Evolutionary conservation across 257 asterid genomes (phyloP), one percentile per base, ranked within the genome.

Genomic region (Eustoma russellianum): DNA sequence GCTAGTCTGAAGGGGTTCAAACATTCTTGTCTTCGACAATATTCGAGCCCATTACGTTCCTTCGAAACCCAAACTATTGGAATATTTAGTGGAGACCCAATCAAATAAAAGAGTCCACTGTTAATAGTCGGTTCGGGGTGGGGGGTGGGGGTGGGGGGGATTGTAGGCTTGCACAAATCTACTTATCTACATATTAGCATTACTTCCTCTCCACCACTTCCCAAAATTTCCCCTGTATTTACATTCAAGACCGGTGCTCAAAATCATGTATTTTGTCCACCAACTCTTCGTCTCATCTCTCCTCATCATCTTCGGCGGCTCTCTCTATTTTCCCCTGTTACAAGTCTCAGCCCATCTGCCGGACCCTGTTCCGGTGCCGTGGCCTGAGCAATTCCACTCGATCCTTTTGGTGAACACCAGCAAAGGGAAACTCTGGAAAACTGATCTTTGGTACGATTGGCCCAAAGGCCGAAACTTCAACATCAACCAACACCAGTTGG

Each of bases 301-400:
- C 14, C 56, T 66, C 60, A 15, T 53, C 53, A 70, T 9, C 7
- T 75, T 47, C 24, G 44, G 55, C 5, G 9, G 44, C 30, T 55
- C 52, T 1, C 33, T 53, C n/a, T 43, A 17, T 41, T 10, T 52
- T 60, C 14, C 69, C 12, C 5, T 54, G 7, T 17, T 49, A 17
- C 43, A 38, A 38, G 64, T 55, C 12, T 65, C 73, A n/a, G 43
- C 50, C 30, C 43, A 8, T 5, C 41, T 77, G 4, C 9, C 59
- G 50, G 65, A 69, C 56, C 95, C 88, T 15, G 48, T 51, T 9
- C 89, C 96, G 0, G 50, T 69, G 6, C 70, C 76, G 65, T 87
- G 96, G 94, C 94, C 96, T 24, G 64, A 34, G 46, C 94, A 87
- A 61, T 87, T 87, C 73, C 96, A 87, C 72, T 79, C 94, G 5